A percentile compares a stretch with the other conserved stretches of the same genome.
These are phyloP conservation scores for Ceratocystis alfenasii DNA, from an alignment of 2,329 filamentous ascomycete species.

Conservation along the genomic window DNA sequence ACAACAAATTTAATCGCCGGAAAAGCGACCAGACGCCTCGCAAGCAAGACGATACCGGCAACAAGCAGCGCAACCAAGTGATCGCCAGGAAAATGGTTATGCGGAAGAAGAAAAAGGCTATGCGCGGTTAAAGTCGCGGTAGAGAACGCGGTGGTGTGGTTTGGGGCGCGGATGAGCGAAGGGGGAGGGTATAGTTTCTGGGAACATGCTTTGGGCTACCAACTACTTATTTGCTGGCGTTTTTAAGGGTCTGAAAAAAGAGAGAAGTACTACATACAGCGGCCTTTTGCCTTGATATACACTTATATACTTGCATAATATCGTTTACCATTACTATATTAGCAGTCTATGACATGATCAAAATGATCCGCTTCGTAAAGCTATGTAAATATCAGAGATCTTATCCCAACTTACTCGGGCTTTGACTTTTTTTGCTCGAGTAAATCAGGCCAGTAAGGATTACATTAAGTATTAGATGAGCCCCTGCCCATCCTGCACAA, in stretches of 20 bases:
- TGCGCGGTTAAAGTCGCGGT: conserved; percentile 7
- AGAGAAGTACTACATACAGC: conserved; percentile 19
- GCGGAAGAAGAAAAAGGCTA: conserved; percentile 20
- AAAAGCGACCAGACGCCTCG: conserved; percentile 26
- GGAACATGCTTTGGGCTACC: conserved; percentile 5
- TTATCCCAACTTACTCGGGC: not conserved
- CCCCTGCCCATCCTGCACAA: conserved; percentile 78
- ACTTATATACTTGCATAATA: conserved; percentile 3
- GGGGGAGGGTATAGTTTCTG: conserved; percentile 3
- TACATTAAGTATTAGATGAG: conserved; percentile 66
- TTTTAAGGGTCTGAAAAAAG: conserved; percentile 23
- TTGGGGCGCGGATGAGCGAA: not conserved
- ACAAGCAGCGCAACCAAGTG: conserved; percentile 22
- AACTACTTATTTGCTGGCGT: conserved; percentile 17
- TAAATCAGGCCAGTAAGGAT: conserved; percentile 48
- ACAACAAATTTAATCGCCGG: conserved; percentile 14
- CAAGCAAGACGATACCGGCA: conserved; percentile 31
- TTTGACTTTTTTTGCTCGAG: conserved; percentile 11
- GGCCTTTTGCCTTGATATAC: conserved; percentile 17
- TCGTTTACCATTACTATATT: not conserved
- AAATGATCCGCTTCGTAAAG: not conserved
- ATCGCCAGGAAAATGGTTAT: conserved; percentile 22
- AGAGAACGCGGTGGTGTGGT: not conserved
- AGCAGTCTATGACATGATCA: not conserved
- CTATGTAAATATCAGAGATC: not conserved